Percentiles rank a stretch among this genome's conserved stretches.
Conservation (phyloP, 495 filamentous ascomycete genomes). For the Rostrohypoxylon terebratum region DNA sequence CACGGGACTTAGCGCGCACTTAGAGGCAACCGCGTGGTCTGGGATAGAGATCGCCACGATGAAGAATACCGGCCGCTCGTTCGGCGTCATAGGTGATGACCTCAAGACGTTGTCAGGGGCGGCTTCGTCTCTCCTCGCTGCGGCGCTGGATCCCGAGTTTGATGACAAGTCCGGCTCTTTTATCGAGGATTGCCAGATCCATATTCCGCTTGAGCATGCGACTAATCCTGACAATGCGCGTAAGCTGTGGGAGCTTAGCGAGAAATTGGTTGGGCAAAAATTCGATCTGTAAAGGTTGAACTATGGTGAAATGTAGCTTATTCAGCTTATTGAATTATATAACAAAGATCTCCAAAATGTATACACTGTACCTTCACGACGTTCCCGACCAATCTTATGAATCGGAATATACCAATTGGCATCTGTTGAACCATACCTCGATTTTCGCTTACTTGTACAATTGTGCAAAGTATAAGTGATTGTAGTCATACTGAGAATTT, state of each 20-base stretch:
- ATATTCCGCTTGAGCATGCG: conserved; percentile 46
- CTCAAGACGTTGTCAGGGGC: conserved; percentile 23
- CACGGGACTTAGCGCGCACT: conserved; percentile 48
- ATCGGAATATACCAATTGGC: background rate
- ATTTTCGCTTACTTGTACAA: background rate
- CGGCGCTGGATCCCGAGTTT: conserved; percentile 43
- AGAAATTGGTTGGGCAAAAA: conserved; percentile 54
- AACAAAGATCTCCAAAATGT: background rate
- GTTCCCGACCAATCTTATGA: background rate
- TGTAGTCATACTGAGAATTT: no score
- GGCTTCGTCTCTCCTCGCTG: conserved; percentile 29
- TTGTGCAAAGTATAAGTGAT: background rate
- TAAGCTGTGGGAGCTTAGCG: conserved; percentile 57
- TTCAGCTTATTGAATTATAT: background rate
- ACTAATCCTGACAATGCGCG: conserved; percentile 52
- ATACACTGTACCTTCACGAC: background rate
- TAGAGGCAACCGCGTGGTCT: conserved; percentile 28
- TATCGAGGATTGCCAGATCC: conserved; percentile 52
- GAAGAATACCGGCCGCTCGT: conserved; percentile 49
- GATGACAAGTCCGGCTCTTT: conserved; percentile 44
- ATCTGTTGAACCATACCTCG: background rate
- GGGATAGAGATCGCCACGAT: conserved; percentile 38
- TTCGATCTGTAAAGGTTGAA: conserved; percentile 36
- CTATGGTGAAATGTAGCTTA: background rate
- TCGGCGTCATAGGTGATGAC: background rate